These are phyloP conservation scores for Hirsutella minnesotensis DNA, from an alignment of 2,329 filamentous ascomycete species.

Conservation along the genomic window DNA sequence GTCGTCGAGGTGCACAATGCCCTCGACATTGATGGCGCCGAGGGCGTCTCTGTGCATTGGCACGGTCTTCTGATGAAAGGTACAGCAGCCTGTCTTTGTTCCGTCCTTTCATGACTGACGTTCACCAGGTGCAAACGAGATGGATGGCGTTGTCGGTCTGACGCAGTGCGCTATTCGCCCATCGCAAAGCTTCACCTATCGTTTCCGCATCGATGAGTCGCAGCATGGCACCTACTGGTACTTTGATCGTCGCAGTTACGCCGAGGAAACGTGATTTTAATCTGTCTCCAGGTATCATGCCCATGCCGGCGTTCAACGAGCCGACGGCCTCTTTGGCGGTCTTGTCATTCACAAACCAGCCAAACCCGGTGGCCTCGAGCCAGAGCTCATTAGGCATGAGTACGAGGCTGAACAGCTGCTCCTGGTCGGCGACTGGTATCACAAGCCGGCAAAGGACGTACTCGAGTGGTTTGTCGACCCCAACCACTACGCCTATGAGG, in stretches of 20 bases:
- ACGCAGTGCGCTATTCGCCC: constrained; percentile 49
- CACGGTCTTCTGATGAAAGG: constrained; percentile 56
- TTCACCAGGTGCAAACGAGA: constrained; percentile 29
- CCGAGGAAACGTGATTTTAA: not conserved
- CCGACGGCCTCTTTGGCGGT: constrained; percentile 10
- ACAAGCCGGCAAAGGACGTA: constrained; percentile 21
- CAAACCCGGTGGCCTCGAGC: constrained; percentile 14
- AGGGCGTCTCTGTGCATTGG: constrained; percentile 40
- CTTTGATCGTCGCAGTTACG: no score
- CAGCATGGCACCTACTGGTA: constrained; percentile 53
- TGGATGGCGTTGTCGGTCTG: constrained; percentile 54
- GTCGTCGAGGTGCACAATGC: constrained; percentile 27
- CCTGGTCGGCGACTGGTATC: constrained; percentile 27
- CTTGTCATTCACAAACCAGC: constrained; percentile 21
- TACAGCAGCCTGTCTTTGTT: not conserved
- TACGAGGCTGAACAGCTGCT: constrained; percentile 21
- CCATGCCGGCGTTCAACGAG: constrained; percentile 40
- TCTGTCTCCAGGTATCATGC: constrained; percentile 29
- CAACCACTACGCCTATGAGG: constrained; percentile 8
- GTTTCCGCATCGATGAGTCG: constrained; percentile 40
- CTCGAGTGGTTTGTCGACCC: constrained; percentile 11
- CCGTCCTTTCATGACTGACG: not conserved
- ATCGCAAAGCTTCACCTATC: constrained; percentile 36
- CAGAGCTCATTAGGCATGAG: constrained; percentile 7
- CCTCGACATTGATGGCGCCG: constrained; percentile 10